Evolutionary conservation across 2,329 filamentous ascomycete species (phyloP), one percentile per base, ranked within the genome.

Genomic region (Cladosporium cucumerinum): DNA sequence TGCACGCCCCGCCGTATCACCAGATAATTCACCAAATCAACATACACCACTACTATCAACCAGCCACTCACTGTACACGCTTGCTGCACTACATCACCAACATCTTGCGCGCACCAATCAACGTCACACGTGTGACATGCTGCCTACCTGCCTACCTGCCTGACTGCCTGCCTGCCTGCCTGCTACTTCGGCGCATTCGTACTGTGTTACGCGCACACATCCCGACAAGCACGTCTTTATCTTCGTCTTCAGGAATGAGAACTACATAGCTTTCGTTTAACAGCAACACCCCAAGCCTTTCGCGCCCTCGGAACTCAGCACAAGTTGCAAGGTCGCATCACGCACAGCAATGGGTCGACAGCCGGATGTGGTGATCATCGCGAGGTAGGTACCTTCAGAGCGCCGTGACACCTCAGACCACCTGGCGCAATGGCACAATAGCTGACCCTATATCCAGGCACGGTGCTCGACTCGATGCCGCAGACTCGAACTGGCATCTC

Each of bases 401-500:
- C 39, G n/a, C 12, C 39, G 39, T 46, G n/a, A 46, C 39, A 39
- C 28, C 54, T 57, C 30, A 21, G 23, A 57, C 23, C 30, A 32
- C 32, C 28, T 39, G 32, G 30, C 32, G 32, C 30, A 14, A 36
- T 25, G 21, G 32, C 32, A 32, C 5, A 1, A 36, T 34, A 34
- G 14, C 64, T 66, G 30, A 68, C 55, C 32, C 60, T 55, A 65
- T 57, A 57, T 54, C 54, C 66, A 89, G 95, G 79, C 95, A 99
- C 78, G 95, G 95, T 74, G 91, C 93, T 72, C 90, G 95, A 70
- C 89, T 99, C 65, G 95, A 99, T 77, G 92, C 92, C 64, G 93
- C 93, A 67, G 93, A 99, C 82, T 93, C 93, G 76, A 87, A 92
- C 77, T 99, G 95, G 95, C 92, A 97, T 77, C 85, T 97, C 63